Percentiles rank a stretch among this genome's conserved stretches.
phyloP scores from a whole-genome alignment of 345 rosid species.

The Bruguiera sexangula region DNA sequence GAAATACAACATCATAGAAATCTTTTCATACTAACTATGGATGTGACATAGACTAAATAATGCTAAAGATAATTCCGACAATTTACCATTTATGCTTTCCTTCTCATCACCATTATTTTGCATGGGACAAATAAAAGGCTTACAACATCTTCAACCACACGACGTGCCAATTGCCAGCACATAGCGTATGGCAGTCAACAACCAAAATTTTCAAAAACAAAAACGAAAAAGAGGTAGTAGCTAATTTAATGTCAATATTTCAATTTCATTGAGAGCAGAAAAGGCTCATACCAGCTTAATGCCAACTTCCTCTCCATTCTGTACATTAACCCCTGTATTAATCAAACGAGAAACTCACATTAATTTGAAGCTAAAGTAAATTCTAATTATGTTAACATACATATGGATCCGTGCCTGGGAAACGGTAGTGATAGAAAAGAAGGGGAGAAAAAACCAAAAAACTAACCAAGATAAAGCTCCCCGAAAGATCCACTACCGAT shows the following conservation, averaged over 20 bases:
- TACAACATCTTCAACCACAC: background rate
- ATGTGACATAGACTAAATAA: no score
- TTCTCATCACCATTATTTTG: background rate
- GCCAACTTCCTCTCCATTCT: slow-evolving; percentile 28
- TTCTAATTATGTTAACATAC: background rate
- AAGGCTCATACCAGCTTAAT: slow-evolving; percentile 18
- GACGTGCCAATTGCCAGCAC: background rate
- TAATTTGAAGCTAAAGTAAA: background rate
- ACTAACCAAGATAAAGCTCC: slow-evolving; percentile 55
- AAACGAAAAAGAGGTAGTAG: background rate
- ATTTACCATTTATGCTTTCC: background rate
- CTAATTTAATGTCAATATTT: background rate
- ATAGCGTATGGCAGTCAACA: background rate
- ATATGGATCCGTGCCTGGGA: background rate
- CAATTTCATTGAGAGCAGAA: background rate
- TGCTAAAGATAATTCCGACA: background rate
- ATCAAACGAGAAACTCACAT: background rate
- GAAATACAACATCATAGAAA: background rate
- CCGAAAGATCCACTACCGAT: slow-evolving; percentile 72
- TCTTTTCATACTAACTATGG: no score
- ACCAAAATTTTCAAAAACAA: background rate
- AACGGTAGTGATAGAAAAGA: no score
- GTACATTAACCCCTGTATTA: slow-evolving; percentile 20
- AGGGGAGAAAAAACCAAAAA: background rate
- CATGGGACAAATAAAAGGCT: background rate